phyloP scores from a whole-genome alignment of 2,329 filamentous ascomycete species.

The Microdochium bolleyi region DNA sequence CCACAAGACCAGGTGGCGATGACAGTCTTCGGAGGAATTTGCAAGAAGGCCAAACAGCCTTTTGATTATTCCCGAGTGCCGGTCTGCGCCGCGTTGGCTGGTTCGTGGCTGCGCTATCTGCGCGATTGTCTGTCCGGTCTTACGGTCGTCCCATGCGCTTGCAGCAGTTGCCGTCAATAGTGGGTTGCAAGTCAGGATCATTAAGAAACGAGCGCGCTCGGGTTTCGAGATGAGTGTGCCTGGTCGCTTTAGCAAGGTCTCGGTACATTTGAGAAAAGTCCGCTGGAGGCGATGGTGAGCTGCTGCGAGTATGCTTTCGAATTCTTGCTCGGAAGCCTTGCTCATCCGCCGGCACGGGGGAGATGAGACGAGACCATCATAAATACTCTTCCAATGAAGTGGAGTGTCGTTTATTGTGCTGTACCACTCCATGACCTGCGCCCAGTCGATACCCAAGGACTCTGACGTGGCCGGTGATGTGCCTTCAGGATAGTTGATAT shows the following conservation, averaged over 20 bases:
- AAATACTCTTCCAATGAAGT: conserved; percentile 53
- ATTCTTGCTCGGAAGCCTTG: conserved; percentile 27
- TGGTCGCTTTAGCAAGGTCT: conserved; percentile 73
- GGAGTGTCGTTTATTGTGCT: conserved; percentile 60
- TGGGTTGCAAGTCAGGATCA: conserved; percentile 75
- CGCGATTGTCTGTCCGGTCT: conserved; percentile 4
- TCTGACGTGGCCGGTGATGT: conserved; percentile 41
- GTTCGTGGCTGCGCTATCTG: neutral
- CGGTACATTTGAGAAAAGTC: conserved; percentile 67
- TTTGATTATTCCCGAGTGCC: conserved; percentile 80
- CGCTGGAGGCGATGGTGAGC: conserved; percentile 64
- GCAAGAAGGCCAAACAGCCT: conserved; percentile 73
- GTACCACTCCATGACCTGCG: conserved; percentile 67
- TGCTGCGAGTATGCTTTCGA: conserved; percentile 38
- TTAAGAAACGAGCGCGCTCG: conserved; percentile 66
- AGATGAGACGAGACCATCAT: conserved; percentile 40
- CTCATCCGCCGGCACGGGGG: conserved; percentile 20
- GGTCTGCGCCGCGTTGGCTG: conserved; percentile 39
- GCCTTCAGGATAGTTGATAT: neutral
- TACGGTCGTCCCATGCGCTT: conserved; percentile 19
- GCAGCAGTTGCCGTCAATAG: conserved; percentile 37
- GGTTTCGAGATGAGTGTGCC: conserved; percentile 60
- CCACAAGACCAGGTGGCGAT: conserved; percentile 72
- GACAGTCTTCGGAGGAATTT: conserved; percentile 66
- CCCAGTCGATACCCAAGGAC: conserved; percentile 70